Percentiles rank a stretch among this genome's conserved stretches.
Conservation (phyloP, 345 rosid species). For the Eucalyptus polyanthemos region DNA sequence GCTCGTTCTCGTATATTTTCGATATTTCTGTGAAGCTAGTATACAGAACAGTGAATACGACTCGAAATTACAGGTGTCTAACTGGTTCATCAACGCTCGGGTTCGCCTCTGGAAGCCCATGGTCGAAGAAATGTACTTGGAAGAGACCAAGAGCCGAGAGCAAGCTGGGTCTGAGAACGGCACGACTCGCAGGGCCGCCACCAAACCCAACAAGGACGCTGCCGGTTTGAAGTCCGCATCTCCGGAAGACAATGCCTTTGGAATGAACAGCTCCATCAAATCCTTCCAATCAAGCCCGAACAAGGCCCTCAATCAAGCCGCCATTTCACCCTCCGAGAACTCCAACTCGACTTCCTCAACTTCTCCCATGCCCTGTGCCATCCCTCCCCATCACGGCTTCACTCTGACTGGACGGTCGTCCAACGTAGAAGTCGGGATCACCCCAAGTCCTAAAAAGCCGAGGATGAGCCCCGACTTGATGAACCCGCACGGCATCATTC, state of each 20-base stretch:
- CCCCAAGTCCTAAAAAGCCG: conserved; percentile 25
- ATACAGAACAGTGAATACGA: not conserved
- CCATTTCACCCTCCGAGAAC: conserved; percentile 9
- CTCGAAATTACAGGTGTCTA: conserved; percentile 30
- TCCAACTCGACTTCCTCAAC: conserved; percentile 14
- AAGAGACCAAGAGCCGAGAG: conserved; percentile 38
- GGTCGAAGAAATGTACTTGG: conserved; percentile 76
- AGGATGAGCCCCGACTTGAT: conserved; percentile 11
- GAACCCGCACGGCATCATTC: conserved; percentile 12
- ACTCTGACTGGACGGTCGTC: conserved; percentile 16
- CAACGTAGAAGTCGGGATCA: conserved; percentile 10
- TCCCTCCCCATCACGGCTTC: conserved; percentile 13
- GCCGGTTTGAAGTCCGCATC: not conserved
- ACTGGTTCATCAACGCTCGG: conserved; percentile 80
- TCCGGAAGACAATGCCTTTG: not conserved
- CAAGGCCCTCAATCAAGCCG: conserved; percentile 2
- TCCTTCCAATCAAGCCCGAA: conserved; percentile 3
- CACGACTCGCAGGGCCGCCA: not conserved
- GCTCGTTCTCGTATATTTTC: not conserved
- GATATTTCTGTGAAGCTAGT: not conserved
- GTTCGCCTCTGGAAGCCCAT: conserved; percentile 87
- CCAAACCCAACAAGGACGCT: not conserved
- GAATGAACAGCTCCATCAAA: not conserved
- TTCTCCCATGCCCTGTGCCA: conserved; percentile 2
- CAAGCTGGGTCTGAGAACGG: not conserved